Base-by-base conservation (phyloP, 2,329 filamentous ascomycete species). In the Colletotrichum zoysiae region DNA sequence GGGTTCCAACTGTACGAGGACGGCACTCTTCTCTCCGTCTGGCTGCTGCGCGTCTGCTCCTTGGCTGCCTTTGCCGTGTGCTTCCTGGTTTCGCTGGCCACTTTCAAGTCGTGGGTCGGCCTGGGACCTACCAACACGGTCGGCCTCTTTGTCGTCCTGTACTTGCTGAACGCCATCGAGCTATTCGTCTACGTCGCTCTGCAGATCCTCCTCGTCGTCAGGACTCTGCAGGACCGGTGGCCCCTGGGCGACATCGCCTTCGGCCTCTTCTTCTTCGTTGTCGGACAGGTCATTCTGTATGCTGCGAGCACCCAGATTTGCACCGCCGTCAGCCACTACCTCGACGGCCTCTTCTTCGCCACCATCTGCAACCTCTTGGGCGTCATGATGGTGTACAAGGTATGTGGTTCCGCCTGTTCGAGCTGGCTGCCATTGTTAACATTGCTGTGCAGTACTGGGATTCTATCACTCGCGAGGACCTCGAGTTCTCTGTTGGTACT, bases 301-400 rank as follows among this genome's bases (percentile, higher is more conserved):
- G 94, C 92, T 33, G 94, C 98, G 79, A 96, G 94, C 84, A 87
- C 91, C 75, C 90, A 88, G 74, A 95, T 99, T 78, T 99, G 96
- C 85, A 88, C 92, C 63, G 89, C 90, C 58, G 90, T 95, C 50
- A 91, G 94, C 82, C 96, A 99, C 82, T 99, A 98, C 80, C 84
- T 99, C 60, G 96, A 99, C 78, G 95, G 95, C 0, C 84, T 98
- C 59, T 97, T 98, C 84, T 95, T 99, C 79, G 94, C 95, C 5
- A 98, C 95, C 0, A 91, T 95, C 67, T 96, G 95, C 85, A 99
- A 99, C 79, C 84, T 99, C 56, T 86, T 99, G 55, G 94, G 91
- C 16, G 95, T 99, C 73, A 99, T 99, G 96, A 99, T 98, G 96
- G 91, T 99, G 48, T 99, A 99, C 88, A 99, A 99, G 92, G 94